Conservation (phyloP, 495 filamentous ascomycete genomes). For the Lichenothelia convexa region DNA sequence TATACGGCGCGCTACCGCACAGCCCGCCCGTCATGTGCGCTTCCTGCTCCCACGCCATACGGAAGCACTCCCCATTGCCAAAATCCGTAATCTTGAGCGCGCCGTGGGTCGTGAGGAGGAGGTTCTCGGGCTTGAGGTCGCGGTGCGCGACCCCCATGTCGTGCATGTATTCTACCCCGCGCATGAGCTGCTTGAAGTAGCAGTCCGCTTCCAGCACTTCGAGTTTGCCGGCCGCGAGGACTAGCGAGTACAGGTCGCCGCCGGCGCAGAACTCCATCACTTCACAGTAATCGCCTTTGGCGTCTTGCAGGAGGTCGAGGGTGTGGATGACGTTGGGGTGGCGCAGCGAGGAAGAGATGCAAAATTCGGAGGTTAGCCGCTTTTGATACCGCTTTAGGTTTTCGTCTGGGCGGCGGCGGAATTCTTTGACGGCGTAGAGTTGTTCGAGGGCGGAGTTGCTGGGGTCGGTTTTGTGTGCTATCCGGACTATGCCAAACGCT, state of each 20-base stretch:
- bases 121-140: slow-evolving; percentile 93
- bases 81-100: slow-evolving; percentile 98
- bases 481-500: slow-evolving; percentile 91
- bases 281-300: slow-evolving; percentile 97
- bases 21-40: slow-evolving; percentile 95
- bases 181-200: slow-evolving; percentile 99
- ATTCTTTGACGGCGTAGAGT: slow-evolving; percentile 95
- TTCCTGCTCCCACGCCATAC: slow-evolving; percentile 98
- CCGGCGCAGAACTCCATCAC: slow-evolving; percentile 99
- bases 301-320: slow-evolving; percentile 81
- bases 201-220: slow-evolving; percentile 92
- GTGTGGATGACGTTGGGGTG: slow-evolving; percentile 99
- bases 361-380: slow-evolving; percentile 94
- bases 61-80: slow-evolving; percentile 97
- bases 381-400: slow-evolving; percentile 95
- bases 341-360: slow-evolving; percentile 88
- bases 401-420: slow-evolving; percentile 83
- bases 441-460: slow-evolving; percentile 66
- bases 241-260: slow-evolving; percentile 88
- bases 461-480: slow-evolving; percentile 90
- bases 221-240: slow-evolving; percentile 80
- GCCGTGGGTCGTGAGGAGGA: slow-evolving; percentile 81
- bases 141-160: slow-evolving; percentile 98
- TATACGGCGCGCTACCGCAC: slow-evolving; percentile 92
- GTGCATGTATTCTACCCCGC: slow-evolving; percentile 97